Conservation (phyloP, 495 filamentous ascomycete genomes). For the Daldinia caldariorum region DNA sequence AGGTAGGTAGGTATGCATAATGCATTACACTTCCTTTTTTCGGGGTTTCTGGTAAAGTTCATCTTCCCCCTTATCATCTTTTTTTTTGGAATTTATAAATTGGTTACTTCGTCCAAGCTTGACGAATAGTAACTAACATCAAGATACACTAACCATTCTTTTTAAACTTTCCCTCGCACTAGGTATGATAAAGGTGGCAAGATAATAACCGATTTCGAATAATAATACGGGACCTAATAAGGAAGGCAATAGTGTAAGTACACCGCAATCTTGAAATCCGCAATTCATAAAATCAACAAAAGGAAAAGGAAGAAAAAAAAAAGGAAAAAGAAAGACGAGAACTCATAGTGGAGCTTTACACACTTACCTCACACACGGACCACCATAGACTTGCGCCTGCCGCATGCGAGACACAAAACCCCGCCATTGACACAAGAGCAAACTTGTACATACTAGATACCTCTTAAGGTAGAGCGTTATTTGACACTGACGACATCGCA, state of each 20-base stretch:
- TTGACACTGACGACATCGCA: constrained; percentile 43
- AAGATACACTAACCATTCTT: neutral
- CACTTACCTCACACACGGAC: constrained; percentile 8
- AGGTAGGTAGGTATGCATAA: no score
- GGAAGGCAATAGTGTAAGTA: neutral
- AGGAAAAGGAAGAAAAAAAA: no score
- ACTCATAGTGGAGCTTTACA: neutral
- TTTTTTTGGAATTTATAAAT: neutral
- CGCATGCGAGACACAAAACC: constrained; percentile 46
- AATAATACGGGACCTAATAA: neutral
- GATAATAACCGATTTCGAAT: neutral
- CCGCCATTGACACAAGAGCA: constrained; percentile 39
- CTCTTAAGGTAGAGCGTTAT: constrained; percentile 4
- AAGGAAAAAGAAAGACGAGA: neutral
- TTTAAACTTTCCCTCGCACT: neutral
- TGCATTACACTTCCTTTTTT: neutral
- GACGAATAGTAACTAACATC: neutral
- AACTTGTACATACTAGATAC: constrained; percentile 29
- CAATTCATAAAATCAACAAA: neutral
- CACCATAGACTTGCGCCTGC: constrained; percentile 30
- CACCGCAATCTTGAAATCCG: neutral
- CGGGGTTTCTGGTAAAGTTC: neutral
- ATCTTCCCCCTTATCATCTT: neutral
- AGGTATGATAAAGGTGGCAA: neutral
- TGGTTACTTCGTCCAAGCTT: neutral